A percentile compares a stretch with the other conserved stretches of the same genome.
phyloP scores from a whole-genome alignment of 345 rosid genomes.

The Citrus glauca region DNA sequence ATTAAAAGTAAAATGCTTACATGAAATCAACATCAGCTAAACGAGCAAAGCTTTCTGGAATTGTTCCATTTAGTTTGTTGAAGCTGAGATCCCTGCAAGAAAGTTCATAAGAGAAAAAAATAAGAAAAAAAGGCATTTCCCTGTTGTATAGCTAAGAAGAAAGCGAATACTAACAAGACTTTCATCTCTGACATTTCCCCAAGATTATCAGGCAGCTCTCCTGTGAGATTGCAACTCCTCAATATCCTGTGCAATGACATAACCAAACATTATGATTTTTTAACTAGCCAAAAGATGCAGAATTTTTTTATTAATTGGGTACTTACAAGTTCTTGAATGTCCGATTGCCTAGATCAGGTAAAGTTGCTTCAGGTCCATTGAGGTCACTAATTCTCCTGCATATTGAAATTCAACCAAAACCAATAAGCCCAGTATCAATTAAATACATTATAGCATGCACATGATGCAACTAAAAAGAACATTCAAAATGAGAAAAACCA shows the following conservation, averaged over 20 bases:
- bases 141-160: too few species aligned
- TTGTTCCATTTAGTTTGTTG: constrained; percentile 35
- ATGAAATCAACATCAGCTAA: background rate
- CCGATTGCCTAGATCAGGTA: constrained; percentile 33
- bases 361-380: constrained; percentile 30
- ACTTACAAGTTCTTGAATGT: constrained; percentile 35
- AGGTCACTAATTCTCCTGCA: constrained; percentile 61
- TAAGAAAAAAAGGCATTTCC: too few species aligned
- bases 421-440: background rate
- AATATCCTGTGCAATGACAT: constrained; percentile 36
- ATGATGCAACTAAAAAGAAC: background rate
- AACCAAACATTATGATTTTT: background rate
- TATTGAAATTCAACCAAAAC: background rate
- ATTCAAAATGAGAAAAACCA: background rate
- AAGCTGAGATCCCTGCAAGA: constrained; percentile 46
- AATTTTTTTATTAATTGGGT: background rate
- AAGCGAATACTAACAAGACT: constrained; percentile 26
- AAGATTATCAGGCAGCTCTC: constrained; percentile 37
- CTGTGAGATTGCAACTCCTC: constrained; percentile 54
- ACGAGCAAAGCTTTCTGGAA: constrained; percentile 12
- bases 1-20: constrained; percentile 5
- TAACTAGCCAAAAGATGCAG: background rate
- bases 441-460: background rate
- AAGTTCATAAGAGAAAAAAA: background rate
- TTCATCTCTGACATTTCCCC: constrained; percentile 11